Evolutionary conservation across 2,329 filamentous ascomycete genomes (phyloP).

Genomic region (Didymella lethalis): DNA sequence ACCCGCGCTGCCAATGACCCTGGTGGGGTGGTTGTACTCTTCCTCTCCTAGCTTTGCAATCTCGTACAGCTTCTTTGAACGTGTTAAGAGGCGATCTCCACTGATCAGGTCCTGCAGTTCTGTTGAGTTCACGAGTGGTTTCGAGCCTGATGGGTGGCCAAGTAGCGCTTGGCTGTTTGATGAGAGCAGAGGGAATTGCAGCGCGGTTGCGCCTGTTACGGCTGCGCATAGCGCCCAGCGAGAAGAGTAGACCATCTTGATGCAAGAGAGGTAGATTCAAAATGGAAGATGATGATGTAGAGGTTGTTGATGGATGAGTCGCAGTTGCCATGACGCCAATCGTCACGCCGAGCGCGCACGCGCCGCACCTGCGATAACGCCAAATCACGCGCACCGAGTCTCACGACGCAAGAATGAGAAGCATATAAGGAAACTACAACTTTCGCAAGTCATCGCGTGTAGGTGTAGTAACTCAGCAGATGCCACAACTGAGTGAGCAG

Average conservation of each 20-base stretch:
- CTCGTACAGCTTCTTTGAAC: constrained; percentile 50
- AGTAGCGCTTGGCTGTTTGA: constrained; percentile 35
- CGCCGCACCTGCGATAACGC: constrained; percentile 32
- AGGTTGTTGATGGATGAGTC: constrained; percentile 30
- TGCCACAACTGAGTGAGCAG: background rate
- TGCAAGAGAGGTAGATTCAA: constrained; percentile 8
- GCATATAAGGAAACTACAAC: background rate
- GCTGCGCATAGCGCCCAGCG: constrained; percentile 42
- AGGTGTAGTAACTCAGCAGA: background rate
- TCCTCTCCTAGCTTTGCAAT: constrained; percentile 54
- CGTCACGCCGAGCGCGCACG: constrained; percentile 30
- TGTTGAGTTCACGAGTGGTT: constrained; percentile 46
- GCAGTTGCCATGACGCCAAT: constrained; percentile 38
- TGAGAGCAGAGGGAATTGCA: constrained; percentile 44
- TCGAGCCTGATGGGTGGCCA: constrained; percentile 33
- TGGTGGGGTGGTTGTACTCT: constrained; percentile 55
- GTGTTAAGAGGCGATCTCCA: constrained; percentile 41
- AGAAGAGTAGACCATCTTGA: constrained; percentile 40
- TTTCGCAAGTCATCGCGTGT: background rate
- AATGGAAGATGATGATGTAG: constrained; percentile 22
- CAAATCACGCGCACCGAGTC: constrained; percentile 32
- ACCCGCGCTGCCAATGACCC: constrained; percentile 50
- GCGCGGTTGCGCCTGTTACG: constrained; percentile 35
- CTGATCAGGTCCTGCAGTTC: constrained; percentile 49
- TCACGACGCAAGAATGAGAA: constrained; percentile 9